phyloP scores from a whole-genome alignment of 1,284 basidiomycete species.

The Heliocybe sulcata region DNA sequence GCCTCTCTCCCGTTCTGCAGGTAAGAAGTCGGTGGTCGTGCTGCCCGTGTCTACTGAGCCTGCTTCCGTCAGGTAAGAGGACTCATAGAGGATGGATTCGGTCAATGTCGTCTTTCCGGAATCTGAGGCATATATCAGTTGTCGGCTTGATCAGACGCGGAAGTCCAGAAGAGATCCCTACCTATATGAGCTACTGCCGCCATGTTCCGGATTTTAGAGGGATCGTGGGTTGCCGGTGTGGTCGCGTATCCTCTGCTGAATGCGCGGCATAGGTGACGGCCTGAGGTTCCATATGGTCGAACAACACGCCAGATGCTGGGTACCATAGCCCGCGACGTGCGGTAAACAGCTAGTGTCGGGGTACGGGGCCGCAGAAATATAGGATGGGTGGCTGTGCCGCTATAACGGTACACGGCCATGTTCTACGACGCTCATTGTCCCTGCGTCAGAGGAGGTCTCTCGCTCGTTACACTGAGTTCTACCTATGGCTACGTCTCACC shows the following conservation, averaged over 20 bases:
- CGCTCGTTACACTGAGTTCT: background rate
- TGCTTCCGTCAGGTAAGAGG: slow-evolving; percentile 63
- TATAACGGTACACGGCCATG: background rate
- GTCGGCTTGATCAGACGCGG: slow-evolving; percentile 6
- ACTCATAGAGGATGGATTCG: slow-evolving; percentile 77
- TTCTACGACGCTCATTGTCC: too few species aligned
- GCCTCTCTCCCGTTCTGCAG: slow-evolving; percentile 82
- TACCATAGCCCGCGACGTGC: background rate
- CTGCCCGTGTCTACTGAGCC: slow-evolving; percentile 87
- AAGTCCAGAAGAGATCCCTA: slow-evolving; percentile 23
- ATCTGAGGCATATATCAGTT: slow-evolving; percentile 38
- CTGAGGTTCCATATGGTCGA: background rate
- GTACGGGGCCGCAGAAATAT: too few species aligned
- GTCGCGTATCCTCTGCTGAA: slow-evolving; percentile 16
- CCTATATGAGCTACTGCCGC: slow-evolving; percentile 83
- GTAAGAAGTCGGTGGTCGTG: slow-evolving; percentile 87
- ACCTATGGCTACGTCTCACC: background rate
- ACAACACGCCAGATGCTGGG: background rate
- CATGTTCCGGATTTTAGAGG: slow-evolving; percentile 59
- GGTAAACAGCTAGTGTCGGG: too few species aligned
- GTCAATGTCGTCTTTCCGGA: slow-evolving; percentile 90
- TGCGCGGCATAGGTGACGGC: background rate
- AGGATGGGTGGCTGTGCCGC: background rate
- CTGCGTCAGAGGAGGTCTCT: background rate
- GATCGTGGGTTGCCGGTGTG: slow-evolving; percentile 28